These are phyloP conservation scores for Botrytis porri DNA, from an alignment of 2,329 filamentous ascomycete species.

Conservation along the genomic window DNA sequence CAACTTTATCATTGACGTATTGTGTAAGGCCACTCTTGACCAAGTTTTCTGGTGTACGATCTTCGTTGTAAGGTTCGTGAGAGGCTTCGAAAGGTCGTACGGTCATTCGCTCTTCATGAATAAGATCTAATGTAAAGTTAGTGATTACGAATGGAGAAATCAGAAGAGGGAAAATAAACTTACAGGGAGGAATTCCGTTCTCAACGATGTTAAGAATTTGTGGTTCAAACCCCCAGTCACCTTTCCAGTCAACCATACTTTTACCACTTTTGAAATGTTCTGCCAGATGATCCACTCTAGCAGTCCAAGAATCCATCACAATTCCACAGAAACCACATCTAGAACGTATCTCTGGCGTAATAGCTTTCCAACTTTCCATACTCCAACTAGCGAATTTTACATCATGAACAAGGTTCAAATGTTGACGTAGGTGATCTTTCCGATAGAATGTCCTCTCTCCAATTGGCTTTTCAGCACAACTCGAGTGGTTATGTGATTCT, in stretches of 20 bases:
- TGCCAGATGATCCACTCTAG: slow-evolving; percentile 61
- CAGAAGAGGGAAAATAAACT: slow-evolving; percentile 35
- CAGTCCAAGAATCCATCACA: slow-evolving; percentile 59
- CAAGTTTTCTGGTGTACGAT: slow-evolving; percentile 59
- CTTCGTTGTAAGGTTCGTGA: slow-evolving; percentile 44
- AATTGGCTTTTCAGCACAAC: slow-evolving; percentile 63
- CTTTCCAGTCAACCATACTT: slow-evolving; percentile 67
- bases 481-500: slow-evolving; percentile 57
- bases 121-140: slow-evolving; percentile 50
- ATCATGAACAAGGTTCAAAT: slow-evolving; percentile 60
- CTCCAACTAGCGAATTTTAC: slow-evolving; percentile 60
- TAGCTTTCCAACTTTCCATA: slow-evolving; percentile 62
- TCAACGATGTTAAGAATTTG: slow-evolving; percentile 61
- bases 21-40: slow-evolving; percentile 57
- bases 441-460: slow-evolving; percentile 64
- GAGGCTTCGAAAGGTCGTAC: slow-evolving; percentile 51
- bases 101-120: slow-evolving; percentile 59
- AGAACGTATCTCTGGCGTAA: slow-evolving; percentile 59
- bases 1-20: slow-evolving; percentile 48
- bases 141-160: slow-evolving; percentile 32
- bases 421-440: slow-evolving; percentile 66
- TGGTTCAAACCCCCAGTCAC: slow-evolving; percentile 65
- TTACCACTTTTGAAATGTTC: slow-evolving; percentile 65
- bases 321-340: slow-evolving; percentile 65
- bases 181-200: slow-evolving; percentile 65